Evolutionary conservation across 257 asterid species (phyloP).

Genomic region (Haberlea rhodopensis): DNA sequence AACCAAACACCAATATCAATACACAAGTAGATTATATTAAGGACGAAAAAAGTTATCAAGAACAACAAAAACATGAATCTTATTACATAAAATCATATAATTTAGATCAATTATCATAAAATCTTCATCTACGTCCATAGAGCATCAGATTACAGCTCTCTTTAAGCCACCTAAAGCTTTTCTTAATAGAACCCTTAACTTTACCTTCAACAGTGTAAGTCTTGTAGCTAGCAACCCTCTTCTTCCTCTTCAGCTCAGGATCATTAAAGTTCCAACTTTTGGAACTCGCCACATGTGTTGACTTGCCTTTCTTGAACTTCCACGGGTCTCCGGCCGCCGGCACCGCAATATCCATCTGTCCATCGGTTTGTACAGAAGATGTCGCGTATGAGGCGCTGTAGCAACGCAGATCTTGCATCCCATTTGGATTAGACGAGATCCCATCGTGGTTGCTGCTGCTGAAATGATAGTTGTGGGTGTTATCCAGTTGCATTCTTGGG

Average conservation of each 20-base stretch:
- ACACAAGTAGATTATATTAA: background rate
- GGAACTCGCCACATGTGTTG: constrained; percentile 43
- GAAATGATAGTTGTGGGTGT: constrained; percentile 11
- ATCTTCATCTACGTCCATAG: constrained; percentile 40
- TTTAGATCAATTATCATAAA: background rate
- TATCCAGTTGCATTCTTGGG: constrained; percentile 36
- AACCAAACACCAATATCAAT: constrained; percentile 3
- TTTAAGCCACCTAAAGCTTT: constrained; percentile 68
- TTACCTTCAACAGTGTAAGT: constrained; percentile 75
- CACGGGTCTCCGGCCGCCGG: constrained; percentile 42
- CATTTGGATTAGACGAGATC: constrained; percentile 37
- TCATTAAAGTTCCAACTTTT: constrained; percentile 58
- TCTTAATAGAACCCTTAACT: constrained; percentile 67
- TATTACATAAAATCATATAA: background rate
- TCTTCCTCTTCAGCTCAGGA: constrained; percentile 82
- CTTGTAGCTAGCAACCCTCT: constrained; percentile 77
- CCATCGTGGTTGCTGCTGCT: constrained; percentile 19
- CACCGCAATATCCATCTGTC: constrained; percentile 38
- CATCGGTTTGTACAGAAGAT: constrained; percentile 30
- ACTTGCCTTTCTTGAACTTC: constrained; percentile 73
- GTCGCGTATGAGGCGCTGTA: constrained; percentile 68
- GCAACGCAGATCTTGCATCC: constrained; percentile 70
- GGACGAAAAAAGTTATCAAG: constrained; percentile 12
- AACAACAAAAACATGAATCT: constrained; percentile 8
- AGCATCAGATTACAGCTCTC: constrained; percentile 48